Evolutionary conservation across 495 filamentous ascomycete species (phyloP).

Genomic region (Trypethelium eluteriae): DNA sequence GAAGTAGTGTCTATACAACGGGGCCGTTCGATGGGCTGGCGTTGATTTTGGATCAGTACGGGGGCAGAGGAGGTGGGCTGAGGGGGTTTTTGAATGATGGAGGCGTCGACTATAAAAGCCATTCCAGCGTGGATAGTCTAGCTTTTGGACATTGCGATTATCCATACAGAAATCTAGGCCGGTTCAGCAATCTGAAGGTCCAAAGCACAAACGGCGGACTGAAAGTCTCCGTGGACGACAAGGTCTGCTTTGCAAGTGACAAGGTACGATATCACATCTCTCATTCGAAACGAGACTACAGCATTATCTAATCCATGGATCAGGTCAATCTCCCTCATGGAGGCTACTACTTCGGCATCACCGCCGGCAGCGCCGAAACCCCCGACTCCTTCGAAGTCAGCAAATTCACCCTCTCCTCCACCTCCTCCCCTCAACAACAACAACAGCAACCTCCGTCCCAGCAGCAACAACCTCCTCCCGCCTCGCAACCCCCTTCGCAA

Average conservation of each 20-base stretch:
- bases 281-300: background rate
- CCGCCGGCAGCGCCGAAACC: constrained; percentile 78
- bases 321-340: constrained; percentile 59
- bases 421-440: constrained; percentile 14
- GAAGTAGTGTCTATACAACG: constrained; percentile 73
- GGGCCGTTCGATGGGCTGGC: constrained; percentile 79
- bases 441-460: constrained; percentile 30
- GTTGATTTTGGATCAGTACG: constrained; percentile 79
- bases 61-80: constrained; percentile 62
- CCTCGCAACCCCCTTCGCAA: constrained; percentile 34
- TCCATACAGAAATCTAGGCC: constrained; percentile 82
- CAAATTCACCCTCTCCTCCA: constrained; percentile 60
- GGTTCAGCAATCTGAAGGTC: constrained; percentile 68
- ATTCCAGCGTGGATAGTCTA: constrained; percentile 70
- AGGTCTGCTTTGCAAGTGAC: constrained; percentile 73
- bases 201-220: constrained; percentile 57
- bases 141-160: constrained; percentile 93
- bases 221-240: constrained; percentile 72
- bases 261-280: constrained; percentile 43
- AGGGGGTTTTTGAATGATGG: constrained; percentile 94
- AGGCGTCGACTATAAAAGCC: constrained; percentile 65
- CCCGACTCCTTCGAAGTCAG: constrained; percentile 92
- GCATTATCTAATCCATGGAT: background rate
- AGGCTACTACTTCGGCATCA: constrained; percentile 80
- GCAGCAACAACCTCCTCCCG: constrained; percentile 29